Percentiles rank a stretch among this genome's conserved stretches.
Conservation (phyloP, 169 alveolate species). For the Besnoitia besnoiti region DNA sequence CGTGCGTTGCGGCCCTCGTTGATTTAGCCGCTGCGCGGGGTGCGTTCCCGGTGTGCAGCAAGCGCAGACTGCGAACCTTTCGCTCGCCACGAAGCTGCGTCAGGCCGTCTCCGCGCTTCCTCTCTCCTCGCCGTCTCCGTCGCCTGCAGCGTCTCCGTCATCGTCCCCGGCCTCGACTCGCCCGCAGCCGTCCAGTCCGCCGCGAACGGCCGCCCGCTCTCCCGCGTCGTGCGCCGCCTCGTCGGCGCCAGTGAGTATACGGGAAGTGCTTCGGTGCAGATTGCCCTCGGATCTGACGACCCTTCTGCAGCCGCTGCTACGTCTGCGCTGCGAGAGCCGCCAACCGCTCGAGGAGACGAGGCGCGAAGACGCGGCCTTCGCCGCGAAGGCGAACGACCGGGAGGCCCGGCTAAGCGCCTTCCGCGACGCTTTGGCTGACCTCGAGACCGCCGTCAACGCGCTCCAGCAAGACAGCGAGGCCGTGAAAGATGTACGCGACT, state of each 20-base stretch:
- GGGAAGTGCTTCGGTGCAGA: no score
- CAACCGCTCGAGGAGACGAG: no score
- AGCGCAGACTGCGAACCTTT: slow-evolving; percentile 18
- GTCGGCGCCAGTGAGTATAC: no score
- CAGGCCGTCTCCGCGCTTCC: background rate
- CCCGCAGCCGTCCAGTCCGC: background rate
- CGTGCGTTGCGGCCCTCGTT: background rate
- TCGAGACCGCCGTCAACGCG: background rate
- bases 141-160: background rate
- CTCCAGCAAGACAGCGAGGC: background rate
- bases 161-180: background rate
- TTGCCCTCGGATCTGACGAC: no score
- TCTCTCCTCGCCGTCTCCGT: background rate
- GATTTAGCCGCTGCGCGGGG: background rate
- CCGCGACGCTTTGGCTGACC: background rate
- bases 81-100: background rate
- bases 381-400: no score
- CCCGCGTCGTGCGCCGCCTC: no score
- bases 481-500: background rate
- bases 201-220: no score
- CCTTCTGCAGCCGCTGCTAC: no score
- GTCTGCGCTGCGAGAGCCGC: no score
- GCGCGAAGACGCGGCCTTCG: no score
- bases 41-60: background rate
- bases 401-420: no score